Conservation (phyloP, 2,329 filamentous ascomycete species). For the Chlorencoelia australis region DNA sequence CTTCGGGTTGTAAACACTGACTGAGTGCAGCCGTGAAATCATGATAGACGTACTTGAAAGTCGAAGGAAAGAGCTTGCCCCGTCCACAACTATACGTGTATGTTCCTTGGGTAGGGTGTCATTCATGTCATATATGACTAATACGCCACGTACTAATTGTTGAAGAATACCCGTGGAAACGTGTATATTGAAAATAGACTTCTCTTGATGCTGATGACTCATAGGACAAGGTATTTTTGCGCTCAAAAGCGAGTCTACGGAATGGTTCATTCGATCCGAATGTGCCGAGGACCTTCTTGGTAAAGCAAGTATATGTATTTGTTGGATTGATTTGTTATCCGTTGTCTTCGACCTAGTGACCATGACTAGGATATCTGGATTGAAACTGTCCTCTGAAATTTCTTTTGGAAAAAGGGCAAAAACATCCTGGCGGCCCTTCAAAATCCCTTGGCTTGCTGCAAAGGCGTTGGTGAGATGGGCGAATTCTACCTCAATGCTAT, state of each 20-base stretch:
- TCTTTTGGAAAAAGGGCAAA: constrained; percentile 41
- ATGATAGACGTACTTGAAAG: constrained; percentile 58
- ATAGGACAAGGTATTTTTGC: constrained; percentile 17
- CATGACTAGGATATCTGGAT: constrained; percentile 45
- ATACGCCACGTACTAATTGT: constrained; percentile 41
- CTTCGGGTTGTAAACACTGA: constrained; percentile 59
- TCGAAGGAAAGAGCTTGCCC: constrained; percentile 51
- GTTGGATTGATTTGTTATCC: constrained; percentile 9
- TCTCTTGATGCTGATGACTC: constrained; percentile 8
- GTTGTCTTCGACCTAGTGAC: constrained; percentile 19
- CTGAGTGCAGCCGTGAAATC: constrained; percentile 43
- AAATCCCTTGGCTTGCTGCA: constrained; percentile 25
- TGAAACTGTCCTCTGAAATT: constrained; percentile 33
- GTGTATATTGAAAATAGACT: constrained; percentile 44
- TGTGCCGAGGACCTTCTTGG: constrained; percentile 17
- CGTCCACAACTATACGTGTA: constrained; percentile 41
- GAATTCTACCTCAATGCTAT: constrained; percentile 26
- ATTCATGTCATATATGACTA: constrained; percentile 55
- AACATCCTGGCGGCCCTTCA: constrained; percentile 43
- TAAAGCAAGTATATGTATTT: constrained; percentile 23
- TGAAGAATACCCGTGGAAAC: constrained; percentile 53
- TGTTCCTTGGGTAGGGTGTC: constrained; percentile 50
- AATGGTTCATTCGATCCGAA: constrained; percentile 15
- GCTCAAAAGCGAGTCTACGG: constrained; percentile 23
- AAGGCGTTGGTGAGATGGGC: constrained; percentile 25